These are phyloP conservation scores for Ustilago trichophora DNA, from an alignment of 1,284 basidiomycete species.

Conservation along the genomic window DNA sequence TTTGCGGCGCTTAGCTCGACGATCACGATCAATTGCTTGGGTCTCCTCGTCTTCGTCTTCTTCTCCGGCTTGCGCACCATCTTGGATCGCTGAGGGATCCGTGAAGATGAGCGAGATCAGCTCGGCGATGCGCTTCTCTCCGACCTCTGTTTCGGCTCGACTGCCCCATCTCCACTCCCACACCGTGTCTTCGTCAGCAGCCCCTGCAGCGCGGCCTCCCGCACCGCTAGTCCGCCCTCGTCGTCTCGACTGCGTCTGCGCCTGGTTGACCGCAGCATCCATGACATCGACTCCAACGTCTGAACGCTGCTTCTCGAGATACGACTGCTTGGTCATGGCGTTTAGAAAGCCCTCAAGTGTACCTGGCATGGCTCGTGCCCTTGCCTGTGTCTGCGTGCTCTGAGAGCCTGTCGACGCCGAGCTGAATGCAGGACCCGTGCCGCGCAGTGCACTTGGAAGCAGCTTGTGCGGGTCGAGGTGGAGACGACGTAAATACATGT, in stretches of 20 bases:
- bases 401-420: constrained; percentile 21
- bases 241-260: constrained; percentile 14
- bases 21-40: constrained; percentile 18
- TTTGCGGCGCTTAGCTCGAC: constrained; percentile 22
- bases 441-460: constrained; percentile 27
- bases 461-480: constrained; percentile 20
- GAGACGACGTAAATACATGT: constrained; percentile 28
- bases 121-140: constrained; percentile 58
- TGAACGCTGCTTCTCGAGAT: constrained; percentile 57
- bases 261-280: constrained; percentile 26
- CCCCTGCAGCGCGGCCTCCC: constrained; percentile 1
- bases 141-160: constrained; percentile 61
- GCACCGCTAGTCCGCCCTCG: constrained; percentile 21
- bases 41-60: constrained; percentile 37
- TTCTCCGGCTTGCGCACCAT: constrained; percentile 7
- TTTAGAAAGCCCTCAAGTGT: constrained; percentile 52
- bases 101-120: constrained; percentile 57
- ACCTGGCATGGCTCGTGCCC: constrained; percentile 17
- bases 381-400: constrained; percentile 37
- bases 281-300: constrained; percentile 19
- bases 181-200: constrained; percentile 44
- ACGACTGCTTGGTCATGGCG: constrained; percentile 51
- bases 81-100: constrained; percentile 19
- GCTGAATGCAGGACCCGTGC: constrained; percentile 18
- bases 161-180: constrained; percentile 66